Evolutionary conservation across 495 filamentous ascomycete genomes (phyloP).

Genomic region (Chlorociboria aeruginascens): DNA sequence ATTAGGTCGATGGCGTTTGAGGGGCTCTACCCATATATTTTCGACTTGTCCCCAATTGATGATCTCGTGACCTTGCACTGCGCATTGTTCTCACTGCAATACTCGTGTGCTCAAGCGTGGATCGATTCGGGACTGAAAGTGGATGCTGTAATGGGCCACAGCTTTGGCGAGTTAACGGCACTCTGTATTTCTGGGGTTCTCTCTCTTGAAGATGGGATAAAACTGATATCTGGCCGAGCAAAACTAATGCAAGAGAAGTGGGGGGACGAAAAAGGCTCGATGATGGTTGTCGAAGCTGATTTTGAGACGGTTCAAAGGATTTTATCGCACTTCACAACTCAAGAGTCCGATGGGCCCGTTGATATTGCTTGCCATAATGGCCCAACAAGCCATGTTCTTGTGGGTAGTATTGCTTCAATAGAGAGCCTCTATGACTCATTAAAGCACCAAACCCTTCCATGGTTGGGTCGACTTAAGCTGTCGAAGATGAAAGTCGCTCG

Average conservation of each 20-base stretch:
- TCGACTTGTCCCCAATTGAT: too few relatives aligned
- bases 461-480: slow-evolving; percentile 5
- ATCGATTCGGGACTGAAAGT: slow-evolving; percentile 33
- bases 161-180: slow-evolving; percentile 41
- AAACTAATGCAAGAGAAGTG: slow-evolving; percentile 24
- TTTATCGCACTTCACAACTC: slow-evolving; percentile 14
- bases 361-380: slow-evolving; percentile 42
- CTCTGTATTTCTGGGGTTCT: slow-evolving; percentile 29
- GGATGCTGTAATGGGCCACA: slow-evolving; percentile 34
- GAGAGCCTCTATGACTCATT: too few relatives aligned
- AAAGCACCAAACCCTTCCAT: too few relatives aligned
- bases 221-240: slow-evolving; percentile 30
- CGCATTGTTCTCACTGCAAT: slow-evolving; percentile 37
- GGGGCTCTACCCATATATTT: slow-evolving; percentile 34
- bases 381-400: slow-evolving; percentile 25
- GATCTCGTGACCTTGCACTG: too few relatives aligned
- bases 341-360: slow-evolving; percentile 7
- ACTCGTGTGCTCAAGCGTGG: slow-evolving; percentile 36
- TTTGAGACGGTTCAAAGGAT: slow-evolving; percentile 13
- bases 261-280: slow-evolving; percentile 31
- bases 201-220: slow-evolving; percentile 24
- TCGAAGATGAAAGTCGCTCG: slow-evolving; percentile 26
- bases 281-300: slow-evolving; percentile 35
- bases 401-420: slow-evolving; percentile 19
- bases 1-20: slow-evolving; percentile 34